phyloP scores from a whole-genome alignment of 495 filamentous ascomycete species.

The Articulospora tetracladia region DNA sequence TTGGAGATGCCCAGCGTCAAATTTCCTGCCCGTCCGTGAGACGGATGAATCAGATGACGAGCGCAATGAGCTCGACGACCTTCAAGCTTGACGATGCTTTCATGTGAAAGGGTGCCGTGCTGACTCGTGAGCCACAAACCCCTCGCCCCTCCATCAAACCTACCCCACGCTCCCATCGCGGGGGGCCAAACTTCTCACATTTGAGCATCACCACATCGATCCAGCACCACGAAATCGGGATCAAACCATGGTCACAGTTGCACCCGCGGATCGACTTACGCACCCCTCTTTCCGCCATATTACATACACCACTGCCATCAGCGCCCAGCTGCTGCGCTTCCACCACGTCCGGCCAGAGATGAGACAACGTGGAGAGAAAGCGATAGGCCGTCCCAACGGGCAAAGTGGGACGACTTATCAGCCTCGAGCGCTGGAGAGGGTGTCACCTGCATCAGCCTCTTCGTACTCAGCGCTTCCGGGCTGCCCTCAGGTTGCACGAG shows the following conservation, averaged over 20 bases:
- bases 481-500: background rate
- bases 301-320: background rate
- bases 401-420: background rate
- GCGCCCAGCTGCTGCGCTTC: background rate
- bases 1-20: background rate
- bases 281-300: background rate
- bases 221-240: background rate
- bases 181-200: background rate
- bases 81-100: background rate
- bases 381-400: background rate
- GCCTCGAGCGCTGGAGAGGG: background rate
- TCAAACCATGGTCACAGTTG: background rate
- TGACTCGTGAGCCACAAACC: background rate
- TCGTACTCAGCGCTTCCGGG: background rate
- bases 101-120: background rate
- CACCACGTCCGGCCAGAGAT: background rate
- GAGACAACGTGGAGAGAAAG: background rate
- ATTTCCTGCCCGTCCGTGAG: too few relatives aligned
- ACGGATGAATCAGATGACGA: background rate
- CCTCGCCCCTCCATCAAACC: background rate
- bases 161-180: background rate
- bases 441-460: background rate
- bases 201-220: background rate
- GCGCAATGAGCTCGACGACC: too few relatives aligned
- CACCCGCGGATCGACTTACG: background rate